Evolutionary conservation across 345 rosid genomes (phyloP).

Genomic region (Eutrema heterophyllum): DNA sequence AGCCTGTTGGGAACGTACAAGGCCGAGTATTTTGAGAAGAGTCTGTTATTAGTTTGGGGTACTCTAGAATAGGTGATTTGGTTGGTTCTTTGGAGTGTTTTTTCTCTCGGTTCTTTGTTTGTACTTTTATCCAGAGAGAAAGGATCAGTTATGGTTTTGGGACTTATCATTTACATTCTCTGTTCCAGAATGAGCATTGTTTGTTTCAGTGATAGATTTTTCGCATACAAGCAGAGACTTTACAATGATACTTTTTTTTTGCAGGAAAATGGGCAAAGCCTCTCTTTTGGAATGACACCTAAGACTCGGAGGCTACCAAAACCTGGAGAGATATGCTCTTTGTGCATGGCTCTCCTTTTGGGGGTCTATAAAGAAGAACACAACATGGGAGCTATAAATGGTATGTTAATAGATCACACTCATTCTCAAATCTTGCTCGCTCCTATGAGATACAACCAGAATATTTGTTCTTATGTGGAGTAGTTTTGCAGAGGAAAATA

Average conservation of each 20-base stretch:
- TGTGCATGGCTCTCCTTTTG: constrained; percentile 84
- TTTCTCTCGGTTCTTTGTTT: background rate
- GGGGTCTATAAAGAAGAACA: constrained; percentile 80
- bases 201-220: background rate
- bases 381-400: constrained; percentile 80
- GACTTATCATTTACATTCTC: background rate
- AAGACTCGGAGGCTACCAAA: constrained; percentile 74
- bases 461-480: constrained; percentile 1
- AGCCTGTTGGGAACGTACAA: constrained; percentile 36
- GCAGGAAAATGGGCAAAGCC: constrained; percentile 66
- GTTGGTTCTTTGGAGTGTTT: background rate
- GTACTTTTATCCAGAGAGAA: background rate
- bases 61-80: too few relatives aligned
- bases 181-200: constrained; percentile 5
- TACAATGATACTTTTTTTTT: background rate
- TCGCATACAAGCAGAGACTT: background rate
- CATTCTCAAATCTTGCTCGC: background rate
- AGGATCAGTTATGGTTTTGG: background rate
- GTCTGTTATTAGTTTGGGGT: too few relatives aligned
- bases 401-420: constrained; percentile 33
- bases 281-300: constrained; percentile 94
- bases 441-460: background rate
- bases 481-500: constrained; percentile 18
- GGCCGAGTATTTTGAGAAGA: background rate
- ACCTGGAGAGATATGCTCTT: constrained; percentile 86